Percentiles rank a stretch among this genome's conserved stretches.
Conservation (phyloP, 495 filamentous ascomycete genomes). For the Platismatia glauca region DNA sequence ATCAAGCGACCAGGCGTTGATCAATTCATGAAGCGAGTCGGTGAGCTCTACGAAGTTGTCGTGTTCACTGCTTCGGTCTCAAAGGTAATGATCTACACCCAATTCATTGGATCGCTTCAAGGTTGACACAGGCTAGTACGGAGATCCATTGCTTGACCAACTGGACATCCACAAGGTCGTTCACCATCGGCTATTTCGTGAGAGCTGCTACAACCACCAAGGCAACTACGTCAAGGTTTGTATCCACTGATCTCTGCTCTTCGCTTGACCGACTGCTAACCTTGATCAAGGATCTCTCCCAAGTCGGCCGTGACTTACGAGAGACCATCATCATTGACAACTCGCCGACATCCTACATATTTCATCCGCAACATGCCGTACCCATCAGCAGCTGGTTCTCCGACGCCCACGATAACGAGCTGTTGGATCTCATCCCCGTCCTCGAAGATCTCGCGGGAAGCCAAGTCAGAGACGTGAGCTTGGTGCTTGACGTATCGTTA, state of each 20-base stretch:
- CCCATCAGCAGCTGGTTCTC: slow-evolving; percentile 99
- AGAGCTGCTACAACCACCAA: slow-evolving; percentile 99
- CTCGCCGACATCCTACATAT: slow-evolving; percentile 98
- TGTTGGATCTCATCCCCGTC: slow-evolving; percentile 95
- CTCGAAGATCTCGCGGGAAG: slow-evolving; percentile 88
- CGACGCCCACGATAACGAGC: slow-evolving; percentile 98
- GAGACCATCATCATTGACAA: slow-evolving; percentile 99
- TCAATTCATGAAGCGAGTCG: slow-evolving; percentile 97
- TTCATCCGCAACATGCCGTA: slow-evolving; percentile 97
- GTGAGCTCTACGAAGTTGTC: slow-evolving; percentile 96
- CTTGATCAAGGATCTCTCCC: slow-evolving; percentile 66
- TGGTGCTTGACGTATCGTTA: slow-evolving; percentile 93
- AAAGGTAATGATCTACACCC: slow-evolving; percentile 54
- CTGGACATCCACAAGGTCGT: slow-evolving; percentile 95
- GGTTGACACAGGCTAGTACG: slow-evolving; percentile 56
- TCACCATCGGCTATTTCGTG: slow-evolving; percentile 91
- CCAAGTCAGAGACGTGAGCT: slow-evolving; percentile 89
- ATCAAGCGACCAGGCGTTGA: slow-evolving; percentile 97
- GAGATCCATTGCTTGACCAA: slow-evolving; percentile 92
- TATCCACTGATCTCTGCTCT: slow-evolving; percentile 6
- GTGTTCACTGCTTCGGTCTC: slow-evolving; percentile 98
- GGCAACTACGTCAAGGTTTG: slow-evolving; percentile 93
- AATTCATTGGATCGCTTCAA: background rate
- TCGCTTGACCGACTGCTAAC: slow-evolving; percentile 9
- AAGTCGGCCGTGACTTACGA: slow-evolving; percentile 88